phyloP scores from a whole-genome alignment of 768 basidiomycete genomes.

The Pholiota conissans region DNA sequence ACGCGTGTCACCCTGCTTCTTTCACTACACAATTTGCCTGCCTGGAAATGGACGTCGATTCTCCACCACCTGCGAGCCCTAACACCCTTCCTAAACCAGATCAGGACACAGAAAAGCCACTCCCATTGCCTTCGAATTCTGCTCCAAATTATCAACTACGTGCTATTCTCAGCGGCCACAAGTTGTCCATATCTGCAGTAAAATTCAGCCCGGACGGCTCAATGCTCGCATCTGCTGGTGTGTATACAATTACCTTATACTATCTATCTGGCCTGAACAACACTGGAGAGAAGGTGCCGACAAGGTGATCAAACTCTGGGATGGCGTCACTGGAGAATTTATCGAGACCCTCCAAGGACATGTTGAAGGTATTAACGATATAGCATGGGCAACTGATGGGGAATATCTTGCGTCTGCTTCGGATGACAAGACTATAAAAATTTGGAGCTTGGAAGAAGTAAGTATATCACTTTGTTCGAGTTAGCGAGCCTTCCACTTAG shows the following conservation, averaged over 20 bases:
- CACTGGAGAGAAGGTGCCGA: conserved; percentile 70
- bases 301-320: conserved; percentile 82
- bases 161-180: conserved; percentile 79
- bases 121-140: conserved; percentile 2
- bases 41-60: not conserved
- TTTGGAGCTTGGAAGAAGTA: conserved; percentile 81
- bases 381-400: conserved; percentile 86
- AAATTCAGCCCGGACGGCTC: conserved; percentile 89
- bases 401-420: conserved; percentile 88
- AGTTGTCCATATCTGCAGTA: conserved; percentile 76
- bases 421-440: conserved; percentile 86
- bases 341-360: conserved; percentile 75
- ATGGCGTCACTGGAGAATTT: conserved; percentile 69
- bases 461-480: conserved; percentile 6
- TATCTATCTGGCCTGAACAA: conserved; percentile 19
- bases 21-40: not conserved
- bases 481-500: conserved; percentile 10
- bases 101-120: conserved; percentile 1
- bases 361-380: conserved; percentile 81
- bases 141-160: conserved; percentile 57
- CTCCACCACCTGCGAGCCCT: not conserved
- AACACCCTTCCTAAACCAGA: not conserved
- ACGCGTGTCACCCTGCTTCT: not conserved
- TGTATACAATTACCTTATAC: conserved; percentile 25
- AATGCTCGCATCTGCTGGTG: conserved; percentile 83